Evolutionary conservation across 1,284 basidiomycete genomes (phyloP).

Genomic region (Sanguinoderma infundibulare): DNA sequence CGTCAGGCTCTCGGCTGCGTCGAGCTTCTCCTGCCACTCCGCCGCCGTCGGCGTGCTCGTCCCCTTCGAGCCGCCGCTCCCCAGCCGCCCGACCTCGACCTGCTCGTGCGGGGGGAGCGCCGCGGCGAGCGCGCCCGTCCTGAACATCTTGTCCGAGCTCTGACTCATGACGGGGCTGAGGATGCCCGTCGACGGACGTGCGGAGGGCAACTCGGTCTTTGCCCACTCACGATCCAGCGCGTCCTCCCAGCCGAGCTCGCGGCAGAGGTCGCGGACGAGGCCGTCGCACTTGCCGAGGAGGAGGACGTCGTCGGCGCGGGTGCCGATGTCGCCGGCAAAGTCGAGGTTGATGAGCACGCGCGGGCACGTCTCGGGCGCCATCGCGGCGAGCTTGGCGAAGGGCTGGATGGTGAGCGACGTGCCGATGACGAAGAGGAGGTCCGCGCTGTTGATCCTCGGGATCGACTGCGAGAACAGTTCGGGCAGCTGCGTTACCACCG

Average conservation of each 20-base stretch:
- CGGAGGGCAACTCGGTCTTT: slow-evolving; percentile 41
- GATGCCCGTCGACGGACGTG: slow-evolving; percentile 8
- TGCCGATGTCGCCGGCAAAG: slow-evolving; percentile 62
- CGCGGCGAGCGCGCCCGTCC: slow-evolving; percentile 26
- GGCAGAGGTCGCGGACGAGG: slow-evolving; percentile 58
- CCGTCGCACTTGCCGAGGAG: slow-evolving; percentile 73
- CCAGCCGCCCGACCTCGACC: slow-evolving; percentile 7
- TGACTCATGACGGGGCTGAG: neutral
- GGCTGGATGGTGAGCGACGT: slow-evolving; percentile 87
- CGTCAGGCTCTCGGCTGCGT: slow-evolving; percentile 20
- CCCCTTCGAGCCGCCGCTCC: slow-evolving; percentile 7
- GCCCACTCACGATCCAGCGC: slow-evolving; percentile 64
- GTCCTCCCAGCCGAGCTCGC: slow-evolving; percentile 71
- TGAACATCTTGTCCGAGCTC: slow-evolving; percentile 16
- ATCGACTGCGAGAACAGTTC: slow-evolving; percentile 54
- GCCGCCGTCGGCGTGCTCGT: slow-evolving; percentile 18
- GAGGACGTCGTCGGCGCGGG: slow-evolving; percentile 58
- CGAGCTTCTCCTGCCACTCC: slow-evolving; percentile 26
- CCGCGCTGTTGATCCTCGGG: slow-evolving; percentile 60
- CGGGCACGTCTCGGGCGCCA: slow-evolving; percentile 57
- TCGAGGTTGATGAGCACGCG: slow-evolving; percentile 76
- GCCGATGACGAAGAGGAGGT: slow-evolving; percentile 91
- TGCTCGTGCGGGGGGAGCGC: slow-evolving; percentile 10
- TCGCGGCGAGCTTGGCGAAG: slow-evolving; percentile 67
- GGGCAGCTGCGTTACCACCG: slow-evolving; percentile 53